Conservation (phyloP, 805 yeast genomes). For the Metschnikowia bowlesiae region DNA sequence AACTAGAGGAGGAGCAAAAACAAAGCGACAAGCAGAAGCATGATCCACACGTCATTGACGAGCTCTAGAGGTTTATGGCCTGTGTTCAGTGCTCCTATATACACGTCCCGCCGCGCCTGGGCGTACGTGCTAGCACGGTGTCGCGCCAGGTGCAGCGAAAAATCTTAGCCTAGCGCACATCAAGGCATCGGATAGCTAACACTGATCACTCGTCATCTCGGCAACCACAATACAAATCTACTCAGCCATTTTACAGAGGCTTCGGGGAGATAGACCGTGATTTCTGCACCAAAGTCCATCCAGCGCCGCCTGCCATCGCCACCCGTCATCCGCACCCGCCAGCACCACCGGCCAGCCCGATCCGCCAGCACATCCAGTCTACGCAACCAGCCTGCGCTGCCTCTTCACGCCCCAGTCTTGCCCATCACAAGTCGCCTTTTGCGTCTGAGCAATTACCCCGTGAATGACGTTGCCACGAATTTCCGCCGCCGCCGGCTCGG, state of each 20-base stretch:
- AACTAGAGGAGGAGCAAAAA: not conserved
- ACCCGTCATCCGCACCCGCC: too few relatives aligned
- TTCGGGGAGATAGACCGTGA: not conserved
- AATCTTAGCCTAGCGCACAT: not conserved
- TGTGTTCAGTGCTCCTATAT: not conserved
- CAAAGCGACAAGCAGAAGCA: not conserved
- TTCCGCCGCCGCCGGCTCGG: conserved; percentile 2
- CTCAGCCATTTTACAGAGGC: not conserved
- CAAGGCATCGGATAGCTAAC: not conserved
- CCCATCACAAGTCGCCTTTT: not conserved
- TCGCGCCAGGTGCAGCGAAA: conserved; percentile 1
- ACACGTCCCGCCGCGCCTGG: not conserved
- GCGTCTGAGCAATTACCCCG: not conserved
- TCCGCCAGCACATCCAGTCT: too few relatives aligned
- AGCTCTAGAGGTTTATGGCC: not conserved
- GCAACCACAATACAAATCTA: not conserved
- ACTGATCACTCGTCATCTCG: not conserved
- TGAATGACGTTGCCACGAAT: conserved; percentile 1
- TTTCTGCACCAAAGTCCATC: not conserved
- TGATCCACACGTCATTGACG: not conserved
- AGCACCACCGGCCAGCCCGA: too few relatives aligned
- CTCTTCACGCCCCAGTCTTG: not conserved
- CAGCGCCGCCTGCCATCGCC: too few relatives aligned
- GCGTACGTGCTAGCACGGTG: not conserved
- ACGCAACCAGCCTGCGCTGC: not conserved